Conservation (phyloP, 192 early-diverging fungal species). For the Mortierella claussenii region DNA sequence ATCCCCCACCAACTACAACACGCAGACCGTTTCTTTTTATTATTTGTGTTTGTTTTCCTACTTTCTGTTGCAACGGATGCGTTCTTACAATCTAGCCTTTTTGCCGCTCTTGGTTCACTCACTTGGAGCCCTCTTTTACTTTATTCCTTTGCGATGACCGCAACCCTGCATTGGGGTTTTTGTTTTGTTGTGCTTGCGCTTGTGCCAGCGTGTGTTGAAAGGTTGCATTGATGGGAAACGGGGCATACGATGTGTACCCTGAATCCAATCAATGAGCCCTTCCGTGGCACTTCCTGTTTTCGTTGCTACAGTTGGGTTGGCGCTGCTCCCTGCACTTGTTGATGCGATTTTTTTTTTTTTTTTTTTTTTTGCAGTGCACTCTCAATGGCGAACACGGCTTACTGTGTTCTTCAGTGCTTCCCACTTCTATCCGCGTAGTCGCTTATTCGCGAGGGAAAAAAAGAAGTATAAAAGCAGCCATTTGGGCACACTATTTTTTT, state of each 20-base stretch:
- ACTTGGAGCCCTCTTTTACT: neutral
- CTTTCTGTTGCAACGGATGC: too few species aligned
- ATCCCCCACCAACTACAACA: neutral
- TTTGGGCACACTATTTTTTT: neutral
- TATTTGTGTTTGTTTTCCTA: neutral
- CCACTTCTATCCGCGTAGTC: neutral
- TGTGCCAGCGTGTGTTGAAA: neutral
- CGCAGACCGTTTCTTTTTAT: neutral
- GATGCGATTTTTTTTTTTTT: neutral
- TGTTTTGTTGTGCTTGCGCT: neutral
- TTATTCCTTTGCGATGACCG: neutral
- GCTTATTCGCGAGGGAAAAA: neutral
- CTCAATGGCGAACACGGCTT: too few species aligned
- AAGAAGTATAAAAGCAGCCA: conserved; percentile 5
- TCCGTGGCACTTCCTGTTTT: too few species aligned
- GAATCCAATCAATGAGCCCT: too few species aligned
- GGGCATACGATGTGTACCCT: neutral
- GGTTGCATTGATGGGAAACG: neutral
- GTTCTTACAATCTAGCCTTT: conserved; percentile 10
- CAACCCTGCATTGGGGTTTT: neutral
- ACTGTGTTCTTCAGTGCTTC: neutral
- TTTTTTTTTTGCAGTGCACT: too few species aligned
- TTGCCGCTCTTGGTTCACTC: conserved; percentile 2
- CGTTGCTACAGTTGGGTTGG: neutral
- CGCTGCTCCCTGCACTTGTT: neutral